A percentile compares a stretch with the other conserved stretches of the same genome.
phyloP scores from a whole-genome alignment of 1,284 basidiomycete genomes.

The Albatrellus sp. region DNA sequence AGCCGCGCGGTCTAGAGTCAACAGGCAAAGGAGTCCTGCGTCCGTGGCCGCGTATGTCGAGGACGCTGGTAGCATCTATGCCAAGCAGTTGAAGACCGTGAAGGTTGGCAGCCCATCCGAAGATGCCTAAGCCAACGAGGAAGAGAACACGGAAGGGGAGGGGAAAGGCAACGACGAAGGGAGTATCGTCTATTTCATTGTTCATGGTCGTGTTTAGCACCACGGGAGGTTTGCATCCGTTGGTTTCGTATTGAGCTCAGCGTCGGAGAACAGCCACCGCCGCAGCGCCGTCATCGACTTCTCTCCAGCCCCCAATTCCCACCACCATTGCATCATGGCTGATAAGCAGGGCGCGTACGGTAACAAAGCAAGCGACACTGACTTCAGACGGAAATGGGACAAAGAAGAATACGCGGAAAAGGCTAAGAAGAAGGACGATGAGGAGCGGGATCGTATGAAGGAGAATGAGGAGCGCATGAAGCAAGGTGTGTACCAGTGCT shows the following conservation, averaged over 20 bases:
- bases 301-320: neutral
- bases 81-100: constrained; percentile 69
- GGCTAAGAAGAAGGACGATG: constrained; percentile 63
- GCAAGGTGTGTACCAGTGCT: constrained; percentile 44
- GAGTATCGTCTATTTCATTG: constrained; percentile 14
- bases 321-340: constrained; percentile 33
- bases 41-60: constrained; percentile 40
- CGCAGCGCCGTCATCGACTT: neutral
- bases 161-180: constrained; percentile 23
- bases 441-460: constrained; percentile 71
- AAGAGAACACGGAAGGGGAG: constrained; percentile 55
- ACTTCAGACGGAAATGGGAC: constrained; percentile 79
- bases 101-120: constrained; percentile 81
- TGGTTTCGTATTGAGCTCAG: neutral
- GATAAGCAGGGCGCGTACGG: constrained; percentile 49
- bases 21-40: constrained; percentile 18
- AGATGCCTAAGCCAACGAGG: constrained; percentile 56
- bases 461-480: constrained; percentile 76
- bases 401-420: constrained; percentile 73
- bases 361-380: constrained; percentile 55
- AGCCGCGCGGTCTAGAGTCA: constrained; percentile 15
- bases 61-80: constrained; percentile 58
- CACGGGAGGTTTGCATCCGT: neutral
- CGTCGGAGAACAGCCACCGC: neutral
- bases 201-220: constrained; percentile 9